Percentiles rank a stretch among this genome's conserved stretches.
Evolutionary conservation across 2,329 filamentous ascomycete genomes (phyloP).

Genomic region (Cryphonectria parasitica): DNA sequence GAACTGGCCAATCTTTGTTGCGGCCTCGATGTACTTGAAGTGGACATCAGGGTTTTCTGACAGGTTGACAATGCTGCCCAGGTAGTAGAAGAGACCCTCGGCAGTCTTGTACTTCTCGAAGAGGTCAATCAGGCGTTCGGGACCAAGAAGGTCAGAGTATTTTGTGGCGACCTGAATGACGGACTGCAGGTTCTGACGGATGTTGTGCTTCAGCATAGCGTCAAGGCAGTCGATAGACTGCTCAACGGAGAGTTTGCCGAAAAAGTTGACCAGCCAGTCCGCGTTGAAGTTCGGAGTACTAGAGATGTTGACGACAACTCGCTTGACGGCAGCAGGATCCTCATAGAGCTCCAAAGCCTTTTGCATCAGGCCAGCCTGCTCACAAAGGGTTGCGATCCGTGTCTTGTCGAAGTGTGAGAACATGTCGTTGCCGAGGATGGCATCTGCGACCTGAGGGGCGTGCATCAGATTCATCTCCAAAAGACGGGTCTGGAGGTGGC

Average conservation of each 20-base stretch:
- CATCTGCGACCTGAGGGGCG: slow-evolving; percentile 95
- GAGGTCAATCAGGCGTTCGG: slow-evolving; percentile 86
- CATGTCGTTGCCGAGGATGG: slow-evolving; percentile 97
- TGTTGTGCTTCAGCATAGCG: slow-evolving; percentile 95
- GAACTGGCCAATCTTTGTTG: slow-evolving; percentile 89
- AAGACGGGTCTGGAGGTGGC: slow-evolving; percentile 87
- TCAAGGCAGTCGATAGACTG: slow-evolving; percentile 93
- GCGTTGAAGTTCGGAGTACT: slow-evolving; percentile 82
- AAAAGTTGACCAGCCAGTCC: slow-evolving; percentile 91
- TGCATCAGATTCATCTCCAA: slow-evolving; percentile 98
- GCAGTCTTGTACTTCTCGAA: slow-evolving; percentile 98
- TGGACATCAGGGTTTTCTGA: slow-evolving; percentile 94
- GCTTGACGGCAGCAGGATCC: slow-evolving; percentile 86
- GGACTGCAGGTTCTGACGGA: slow-evolving; percentile 92
- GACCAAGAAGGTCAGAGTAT: slow-evolving; percentile 91
- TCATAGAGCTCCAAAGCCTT: slow-evolving; percentile 95
- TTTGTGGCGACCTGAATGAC: slow-evolving; percentile 97
- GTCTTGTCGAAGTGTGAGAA: slow-evolving; percentile 95
- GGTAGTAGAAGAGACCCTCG: slow-evolving; percentile 97
- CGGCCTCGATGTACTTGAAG: slow-evolving; percentile 99
- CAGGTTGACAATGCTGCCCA: slow-evolving; percentile 96
- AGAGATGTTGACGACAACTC: slow-evolving; percentile 81
- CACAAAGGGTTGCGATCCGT: slow-evolving; percentile 87
- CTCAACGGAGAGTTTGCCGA: slow-evolving; percentile 92
- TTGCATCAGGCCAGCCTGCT: slow-evolving; percentile 85